Conservation (phyloP, 441 rosid species). For the Aleurites moluccanus region DNA sequence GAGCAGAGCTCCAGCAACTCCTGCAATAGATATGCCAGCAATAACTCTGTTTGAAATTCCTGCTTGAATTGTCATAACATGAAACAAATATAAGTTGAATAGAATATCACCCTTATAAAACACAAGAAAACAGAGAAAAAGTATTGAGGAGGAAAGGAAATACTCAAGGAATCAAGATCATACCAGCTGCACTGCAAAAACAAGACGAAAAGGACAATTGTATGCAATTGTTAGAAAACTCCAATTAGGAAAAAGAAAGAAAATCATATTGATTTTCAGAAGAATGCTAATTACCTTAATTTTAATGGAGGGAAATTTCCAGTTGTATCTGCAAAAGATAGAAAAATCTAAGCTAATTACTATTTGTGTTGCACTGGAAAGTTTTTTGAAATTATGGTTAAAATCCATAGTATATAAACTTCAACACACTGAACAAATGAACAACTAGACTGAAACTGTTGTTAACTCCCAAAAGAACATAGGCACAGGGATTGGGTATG, state of each 20-base stretch:
- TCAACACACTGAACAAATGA: no score
- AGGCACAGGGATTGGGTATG: no score
- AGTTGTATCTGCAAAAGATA: conserved; percentile 41
- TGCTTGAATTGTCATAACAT: conserved; percentile 32
- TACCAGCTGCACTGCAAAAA: conserved; percentile 48
- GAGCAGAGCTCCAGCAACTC: conserved; percentile 31
- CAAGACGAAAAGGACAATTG: conserved; percentile 1
- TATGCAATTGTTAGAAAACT: conserved; percentile 25
- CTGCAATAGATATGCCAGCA: conserved; percentile 47
- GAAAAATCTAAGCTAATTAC: neutral
- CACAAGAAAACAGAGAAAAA: neutral
- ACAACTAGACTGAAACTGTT: no score
- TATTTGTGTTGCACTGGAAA: neutral
- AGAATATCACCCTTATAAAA: neutral
- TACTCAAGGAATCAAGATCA: conserved; percentile 8
- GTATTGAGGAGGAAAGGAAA: conserved; percentile 3
- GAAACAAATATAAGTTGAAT: conserved; percentile 16
- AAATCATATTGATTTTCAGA: neutral
- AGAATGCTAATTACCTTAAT: conserved; percentile 38
- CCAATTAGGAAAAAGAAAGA: neutral
- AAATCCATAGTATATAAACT: no score
- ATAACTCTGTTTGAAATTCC: conserved; percentile 43
- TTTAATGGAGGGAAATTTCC: conserved; percentile 52
- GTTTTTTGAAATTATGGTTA: no score
- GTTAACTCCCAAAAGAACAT: no score